A percentile compares a stretch with the other conserved stretches of the same genome.
Conservation (phyloP, 495 filamentous ascomycete genomes). For the Talaromyces nanjingensis region DNA sequence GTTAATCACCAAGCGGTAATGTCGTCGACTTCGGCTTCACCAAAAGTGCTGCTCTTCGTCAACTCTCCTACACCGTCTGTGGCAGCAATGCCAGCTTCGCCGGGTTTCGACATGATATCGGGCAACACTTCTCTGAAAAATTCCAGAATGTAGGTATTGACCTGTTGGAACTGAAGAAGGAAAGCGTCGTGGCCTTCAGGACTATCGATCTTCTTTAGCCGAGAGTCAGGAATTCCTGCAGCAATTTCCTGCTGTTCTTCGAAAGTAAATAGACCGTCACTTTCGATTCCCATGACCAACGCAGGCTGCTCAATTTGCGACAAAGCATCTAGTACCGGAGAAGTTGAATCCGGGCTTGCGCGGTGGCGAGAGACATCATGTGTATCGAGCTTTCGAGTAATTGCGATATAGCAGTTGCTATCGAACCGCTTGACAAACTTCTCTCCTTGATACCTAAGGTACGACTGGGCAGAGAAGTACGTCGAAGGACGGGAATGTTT, state of each 20-base stretch:
- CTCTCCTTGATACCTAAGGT: constrained; percentile 93
- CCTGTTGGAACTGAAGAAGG: constrained; percentile 92
- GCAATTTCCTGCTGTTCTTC: constrained; percentile 92
- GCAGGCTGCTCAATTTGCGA: constrained; percentile 77
- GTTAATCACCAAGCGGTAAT: constrained; percentile 82
- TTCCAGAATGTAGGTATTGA: constrained; percentile 76
- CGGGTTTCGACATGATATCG: constrained; percentile 70
- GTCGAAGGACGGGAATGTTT: constrained; percentile 48
- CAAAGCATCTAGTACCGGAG: constrained; percentile 65
- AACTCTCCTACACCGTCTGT: constrained; percentile 37
- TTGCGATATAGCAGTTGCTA: constrained; percentile 97
- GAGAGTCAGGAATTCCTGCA: constrained; percentile 67
- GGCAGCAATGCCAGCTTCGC: constrained; percentile 28
- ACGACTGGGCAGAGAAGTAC: constrained; percentile 95
- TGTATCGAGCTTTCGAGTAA: constrained; percentile 97
- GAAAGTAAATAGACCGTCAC: constrained; percentile 92
- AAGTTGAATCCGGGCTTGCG: constrained; percentile 28
- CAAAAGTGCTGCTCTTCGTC: constrained; percentile 81
- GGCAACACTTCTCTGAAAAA: constrained; percentile 80
- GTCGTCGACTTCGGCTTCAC: constrained; percentile 92
- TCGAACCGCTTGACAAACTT: constrained; percentile 98
- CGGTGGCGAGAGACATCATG: constrained; percentile 84
- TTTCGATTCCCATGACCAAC: constrained; percentile 86
- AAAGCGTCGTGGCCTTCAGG: constrained; percentile 97
- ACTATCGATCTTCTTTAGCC: constrained; percentile 79